These are phyloP conservation scores for Priceomyces melissophilus DNA, from an alignment of 805 yeast genomes.

Conservation along the genomic window DNA sequence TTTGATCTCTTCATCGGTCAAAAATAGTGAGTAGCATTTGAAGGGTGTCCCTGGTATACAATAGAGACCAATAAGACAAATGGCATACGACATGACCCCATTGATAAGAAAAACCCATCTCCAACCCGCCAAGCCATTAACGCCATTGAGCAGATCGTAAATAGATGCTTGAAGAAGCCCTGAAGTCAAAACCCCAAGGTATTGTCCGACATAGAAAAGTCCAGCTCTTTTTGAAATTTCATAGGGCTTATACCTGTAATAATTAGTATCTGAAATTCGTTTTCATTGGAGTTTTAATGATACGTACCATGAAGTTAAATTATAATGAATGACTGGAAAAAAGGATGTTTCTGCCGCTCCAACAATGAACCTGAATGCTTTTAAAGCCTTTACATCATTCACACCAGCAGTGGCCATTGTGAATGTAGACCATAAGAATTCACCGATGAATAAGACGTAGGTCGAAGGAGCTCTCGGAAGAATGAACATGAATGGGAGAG, in stretches of 20 bases:
- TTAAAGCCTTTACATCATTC: constrained; percentile 15
- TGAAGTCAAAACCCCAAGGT: constrained; percentile 57
- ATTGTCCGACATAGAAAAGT: constrained; percentile 59
- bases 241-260: constrained; percentile 43
- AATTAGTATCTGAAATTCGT: constrained; percentile 12
- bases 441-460: constrained; percentile 11
- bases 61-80: constrained; percentile 55
- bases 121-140: constrained; percentile 59
- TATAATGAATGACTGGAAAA: constrained; percentile 24
- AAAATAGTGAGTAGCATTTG: constrained; percentile 32
- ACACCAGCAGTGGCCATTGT: constrained; percentile 19
- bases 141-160: constrained; percentile 44
- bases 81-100: constrained; percentile 54
- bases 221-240: constrained; percentile 64
- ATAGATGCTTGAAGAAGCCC: constrained; percentile 62
- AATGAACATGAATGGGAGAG: constrained; percentile 21
- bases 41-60: constrained; percentile 66
- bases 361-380: constrained; percentile 23
- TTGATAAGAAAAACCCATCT: constrained; percentile 72
- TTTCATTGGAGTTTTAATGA: too few relatives aligned
- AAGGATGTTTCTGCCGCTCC: constrained; percentile 25
- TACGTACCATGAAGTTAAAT: constrained; percentile 14
- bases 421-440: constrained; percentile 19
- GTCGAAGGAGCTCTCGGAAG: constrained; percentile 17
- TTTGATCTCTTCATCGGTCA: constrained; percentile 33